phyloP scores from a whole-genome alignment of 192 early-diverging fungal species.

The Coemansia guatemalensis region DNA sequence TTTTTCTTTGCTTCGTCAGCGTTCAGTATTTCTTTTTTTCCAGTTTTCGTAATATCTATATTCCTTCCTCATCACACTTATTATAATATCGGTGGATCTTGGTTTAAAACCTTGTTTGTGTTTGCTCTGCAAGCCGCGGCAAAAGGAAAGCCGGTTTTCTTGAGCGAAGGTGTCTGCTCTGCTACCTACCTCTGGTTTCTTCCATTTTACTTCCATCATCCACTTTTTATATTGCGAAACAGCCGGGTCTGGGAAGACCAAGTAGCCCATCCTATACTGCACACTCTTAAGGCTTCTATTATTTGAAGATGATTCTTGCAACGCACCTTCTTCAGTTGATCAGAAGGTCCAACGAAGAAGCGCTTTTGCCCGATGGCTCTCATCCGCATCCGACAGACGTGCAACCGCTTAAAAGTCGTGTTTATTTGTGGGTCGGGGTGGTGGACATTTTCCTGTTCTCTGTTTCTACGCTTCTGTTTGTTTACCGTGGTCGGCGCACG shows the following conservation, averaged over 20 bases:
- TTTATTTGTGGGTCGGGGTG: slow-evolving; percentile 51
- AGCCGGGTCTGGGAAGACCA: background rate
- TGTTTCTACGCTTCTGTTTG: slow-evolving; percentile 42
- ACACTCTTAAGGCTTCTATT: background rate
- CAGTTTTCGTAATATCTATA: background rate
- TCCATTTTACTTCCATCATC: background rate
- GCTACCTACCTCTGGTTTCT: background rate
- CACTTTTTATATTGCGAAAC: slow-evolving; percentile 1
- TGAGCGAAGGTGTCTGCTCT: background rate
- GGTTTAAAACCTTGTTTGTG: background rate
- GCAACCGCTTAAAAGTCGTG: slow-evolving; percentile 21
- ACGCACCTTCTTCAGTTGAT: slow-evolving; percentile 2
- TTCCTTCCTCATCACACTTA: background rate
- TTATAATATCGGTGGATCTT: background rate
- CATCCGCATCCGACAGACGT: slow-evolving; percentile 26
- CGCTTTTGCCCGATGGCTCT: slow-evolving; percentile 37
- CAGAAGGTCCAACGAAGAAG: slow-evolving; percentile 7
- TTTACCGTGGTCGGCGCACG: slow-evolving; percentile 49
- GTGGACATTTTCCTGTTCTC: slow-evolving; percentile 45
- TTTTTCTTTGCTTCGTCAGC: background rate
- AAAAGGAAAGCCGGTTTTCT: background rate
- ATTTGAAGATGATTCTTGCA: slow-evolving; percentile 5
- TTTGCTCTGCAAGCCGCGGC: background rate
- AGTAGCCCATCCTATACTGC: background rate
- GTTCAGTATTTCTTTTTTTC: background rate